phyloP scores from a whole-genome alignment of 371 early-diverging fungal genomes.

The Chytridium lagenaria region DNA sequence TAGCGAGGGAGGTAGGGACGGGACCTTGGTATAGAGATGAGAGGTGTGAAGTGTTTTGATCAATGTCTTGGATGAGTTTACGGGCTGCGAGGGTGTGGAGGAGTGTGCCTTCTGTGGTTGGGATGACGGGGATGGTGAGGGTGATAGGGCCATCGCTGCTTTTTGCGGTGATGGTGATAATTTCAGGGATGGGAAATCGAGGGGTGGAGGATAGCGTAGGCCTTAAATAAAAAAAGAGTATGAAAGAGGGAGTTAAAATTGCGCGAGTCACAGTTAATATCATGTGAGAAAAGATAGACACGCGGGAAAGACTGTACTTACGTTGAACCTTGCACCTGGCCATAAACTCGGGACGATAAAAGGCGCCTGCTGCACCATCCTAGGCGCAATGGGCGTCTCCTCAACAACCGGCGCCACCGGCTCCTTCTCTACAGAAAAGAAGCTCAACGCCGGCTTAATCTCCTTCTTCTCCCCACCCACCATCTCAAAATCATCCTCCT shows the following conservation, averaged over 20 bases:
- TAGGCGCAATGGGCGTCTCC: background rate
- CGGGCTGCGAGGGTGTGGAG: constrained; percentile 58
- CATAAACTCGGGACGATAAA: constrained; percentile 48
- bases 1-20: constrained; percentile 1
- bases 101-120: constrained; percentile 17
- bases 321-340: constrained; percentile 49
- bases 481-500: constrained; percentile 19
- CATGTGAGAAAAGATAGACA: background rate
- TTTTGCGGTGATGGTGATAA: constrained; percentile 42
- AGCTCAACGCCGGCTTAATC: constrained; percentile 27
- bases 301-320: constrained; percentile 18
- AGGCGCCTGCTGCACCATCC: constrained; percentile 46
- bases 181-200: constrained; percentile 24
- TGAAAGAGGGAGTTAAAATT: background rate
- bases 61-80: constrained; percentile 53
- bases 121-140: constrained; percentile 44
- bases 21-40: background rate
- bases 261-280: too few species aligned
- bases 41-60: constrained; percentile 39
- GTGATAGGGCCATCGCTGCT: constrained; percentile 53
- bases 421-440: background rate
- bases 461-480: constrained; percentile 9
- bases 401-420: constrained; percentile 11
- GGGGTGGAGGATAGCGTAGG: constrained; percentile 45
- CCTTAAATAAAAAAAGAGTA: background rate